Evolutionary conservation across 2,329 filamentous ascomycete genomes (phyloP).

Genomic region (Alternaria conjuncta): DNA sequence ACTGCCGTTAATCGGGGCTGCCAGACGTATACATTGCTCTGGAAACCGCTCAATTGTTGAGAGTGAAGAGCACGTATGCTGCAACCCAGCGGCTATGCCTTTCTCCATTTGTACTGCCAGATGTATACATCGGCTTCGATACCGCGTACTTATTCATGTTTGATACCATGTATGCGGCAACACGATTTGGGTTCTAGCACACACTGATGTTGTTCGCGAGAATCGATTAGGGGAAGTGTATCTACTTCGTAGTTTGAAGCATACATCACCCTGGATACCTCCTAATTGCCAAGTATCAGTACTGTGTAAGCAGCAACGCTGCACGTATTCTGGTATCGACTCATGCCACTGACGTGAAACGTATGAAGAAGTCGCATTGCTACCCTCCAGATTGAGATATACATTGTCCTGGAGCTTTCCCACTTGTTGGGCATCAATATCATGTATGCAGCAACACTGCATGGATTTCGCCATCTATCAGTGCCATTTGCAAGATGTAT

Average conservation of each 20-base stretch:
- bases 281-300: neutral
- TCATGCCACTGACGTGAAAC: neutral
- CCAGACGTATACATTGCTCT: neutral
- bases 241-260: neutral
- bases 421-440: neutral
- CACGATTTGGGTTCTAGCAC: neutral
- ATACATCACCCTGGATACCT: neutral
- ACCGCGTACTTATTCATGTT: neutral
- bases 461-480: neutral
- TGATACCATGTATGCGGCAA: neutral
- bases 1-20: neutral
- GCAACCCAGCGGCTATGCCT: neutral
- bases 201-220: neutral
- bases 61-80: neutral
- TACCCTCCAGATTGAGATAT: neutral
- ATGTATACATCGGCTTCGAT: neutral
- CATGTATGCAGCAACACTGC: neutral
- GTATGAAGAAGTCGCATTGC: neutral
- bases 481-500: neutral
- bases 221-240: neutral
- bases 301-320: neutral
- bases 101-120: neutral
- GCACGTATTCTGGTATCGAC: neutral
- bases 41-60: neutral
- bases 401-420: neutral